These are phyloP conservation scores for Fomitopsis schrenkii DNA, from an alignment of 1,284 basidiomycete genomes.

Conservation along the genomic window DNA sequence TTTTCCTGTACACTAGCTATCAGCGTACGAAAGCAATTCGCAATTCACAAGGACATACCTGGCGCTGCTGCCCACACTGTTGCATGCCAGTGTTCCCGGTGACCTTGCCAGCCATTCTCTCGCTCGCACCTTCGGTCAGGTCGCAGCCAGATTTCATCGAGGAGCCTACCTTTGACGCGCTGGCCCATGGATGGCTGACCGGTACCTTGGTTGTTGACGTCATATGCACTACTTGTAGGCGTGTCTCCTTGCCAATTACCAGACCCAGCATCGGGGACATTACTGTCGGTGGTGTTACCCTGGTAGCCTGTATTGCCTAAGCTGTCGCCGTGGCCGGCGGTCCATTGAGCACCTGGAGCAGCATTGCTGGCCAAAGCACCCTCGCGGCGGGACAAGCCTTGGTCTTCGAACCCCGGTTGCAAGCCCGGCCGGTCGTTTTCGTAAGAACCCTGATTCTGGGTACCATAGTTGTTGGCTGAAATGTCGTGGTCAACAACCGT, in stretches of 20 bases:
- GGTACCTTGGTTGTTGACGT: conserved; percentile 5
- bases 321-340: conserved; percentile 7
- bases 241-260: neutral
- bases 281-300: conserved; percentile 18
- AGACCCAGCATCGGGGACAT: conserved; percentile 14
- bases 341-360: conserved; percentile 8
- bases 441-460: neutral
- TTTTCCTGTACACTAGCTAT: no score
- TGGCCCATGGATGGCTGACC: conserved; percentile 20
- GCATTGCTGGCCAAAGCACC: conserved; percentile 1
- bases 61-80: conserved; percentile 18
- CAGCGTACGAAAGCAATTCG: no score
- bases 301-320: conserved; percentile 15
- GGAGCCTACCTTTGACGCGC: conserved; percentile 3
- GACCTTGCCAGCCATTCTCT: conserved; percentile 20
- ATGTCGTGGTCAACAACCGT: neutral
- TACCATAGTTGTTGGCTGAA: neutral
- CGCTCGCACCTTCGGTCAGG: conserved; percentile 14
- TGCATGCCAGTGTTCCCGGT: conserved; percentile 2
- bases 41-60: conserved; percentile 4
- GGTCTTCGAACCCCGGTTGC: conserved; percentile 1
- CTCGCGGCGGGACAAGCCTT: neutral
- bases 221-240: conserved; percentile 3
- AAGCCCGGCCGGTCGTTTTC: neutral
- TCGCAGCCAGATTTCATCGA: no score